Base-by-base conservation (phyloP, 768 basidiomycete genomes). In the Hericium rajendrae region DNA sequence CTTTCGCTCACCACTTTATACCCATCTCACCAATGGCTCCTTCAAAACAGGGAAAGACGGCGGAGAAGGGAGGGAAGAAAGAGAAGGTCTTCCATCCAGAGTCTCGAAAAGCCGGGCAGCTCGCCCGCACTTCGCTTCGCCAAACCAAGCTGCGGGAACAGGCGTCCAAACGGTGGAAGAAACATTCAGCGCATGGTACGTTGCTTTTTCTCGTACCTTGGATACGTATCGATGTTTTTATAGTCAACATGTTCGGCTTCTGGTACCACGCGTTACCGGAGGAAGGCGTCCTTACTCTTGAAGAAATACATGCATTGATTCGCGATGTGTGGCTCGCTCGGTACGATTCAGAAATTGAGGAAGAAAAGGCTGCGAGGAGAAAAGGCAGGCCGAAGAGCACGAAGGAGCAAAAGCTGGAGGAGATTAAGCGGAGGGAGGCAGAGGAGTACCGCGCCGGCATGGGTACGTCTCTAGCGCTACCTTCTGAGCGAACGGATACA, bases 1-100 rank as follows among this genome's bases (percentile, higher is more conserved):
- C 15, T 2, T 16, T 54, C 24, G 20, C 22, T 54, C 11, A 37
- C 4, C 6, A 18, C 16, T 8, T 1, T 11, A 48, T 56, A 32
- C 32, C 32, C 32, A 32, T 50, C 26, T 22, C 18, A 18, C 41
- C 18, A 24, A 69, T 68, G 68, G 59, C 64, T 16, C 62, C 76
- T 57, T 66, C 70, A 40, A 74, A 77, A 61, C 55, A 69, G 15
- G 39, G 20, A 51, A 61, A 50, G 43, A 50, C 38, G 32, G 56
- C 16, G 59, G 54, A 60, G 24, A 67, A 67, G 53, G 57, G 66
- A 3, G 68, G 65, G 37, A 88, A 83, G 69, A 88, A 83, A 71
- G 88, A 89, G 66, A 92, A 92, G 64, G 63, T 91, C 10, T 86
- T 85, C 60, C 91, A 93, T 67, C 91, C 91, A 4, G 76, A 85